A percentile compares a stretch with the other conserved stretches of the same genome.
phyloP scores from a whole-genome alignment of 768 basidiomycete species.

The Cyathus striatus region DNA sequence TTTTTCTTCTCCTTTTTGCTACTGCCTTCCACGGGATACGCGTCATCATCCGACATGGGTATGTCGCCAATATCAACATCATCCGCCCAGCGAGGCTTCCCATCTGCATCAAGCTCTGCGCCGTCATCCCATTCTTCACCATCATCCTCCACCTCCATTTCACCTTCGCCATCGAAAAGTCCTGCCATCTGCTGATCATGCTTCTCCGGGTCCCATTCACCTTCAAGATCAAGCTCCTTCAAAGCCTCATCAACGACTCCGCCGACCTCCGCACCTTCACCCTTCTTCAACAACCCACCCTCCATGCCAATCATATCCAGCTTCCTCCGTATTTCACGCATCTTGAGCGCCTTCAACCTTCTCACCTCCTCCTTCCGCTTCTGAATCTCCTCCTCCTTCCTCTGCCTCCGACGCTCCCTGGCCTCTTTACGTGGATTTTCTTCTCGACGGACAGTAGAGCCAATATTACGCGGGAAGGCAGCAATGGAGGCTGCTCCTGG shows the following conservation, averaged over 20 bases:
- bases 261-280: conserved; percentile 22
- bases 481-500: conserved; percentile 51
- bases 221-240: conserved; percentile 76
- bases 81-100: conserved; percentile 88
- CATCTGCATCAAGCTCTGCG: conserved; percentile 29
- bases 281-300: conserved; percentile 47
- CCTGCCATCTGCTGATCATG: conserved; percentile 82
- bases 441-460: conserved; percentile 60
- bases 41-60: conserved; percentile 26
- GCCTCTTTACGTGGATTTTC: conserved; percentile 81
- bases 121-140: conserved; percentile 36
- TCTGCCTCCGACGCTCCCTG: conserved; percentile 68
- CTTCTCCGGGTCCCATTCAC: conserved; percentile 85
- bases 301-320: conserved; percentile 69
- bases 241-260: conserved; percentile 42
- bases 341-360: conserved; percentile 78
- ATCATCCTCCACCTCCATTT: conserved; percentile 2
- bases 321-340: conserved; percentile 73
- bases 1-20: conserved; percentile 35
- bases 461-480: conserved; percentile 74
- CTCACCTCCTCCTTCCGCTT: conserved; percentile 78
- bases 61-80: conserved; percentile 82
- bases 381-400: conserved; percentile 74
- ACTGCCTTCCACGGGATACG: conserved; percentile 6
- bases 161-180: conserved; percentile 52